phyloP scores from a whole-genome alignment of 1,139 yeast genomes.

The Meyerozyma carpophila region DNA sequence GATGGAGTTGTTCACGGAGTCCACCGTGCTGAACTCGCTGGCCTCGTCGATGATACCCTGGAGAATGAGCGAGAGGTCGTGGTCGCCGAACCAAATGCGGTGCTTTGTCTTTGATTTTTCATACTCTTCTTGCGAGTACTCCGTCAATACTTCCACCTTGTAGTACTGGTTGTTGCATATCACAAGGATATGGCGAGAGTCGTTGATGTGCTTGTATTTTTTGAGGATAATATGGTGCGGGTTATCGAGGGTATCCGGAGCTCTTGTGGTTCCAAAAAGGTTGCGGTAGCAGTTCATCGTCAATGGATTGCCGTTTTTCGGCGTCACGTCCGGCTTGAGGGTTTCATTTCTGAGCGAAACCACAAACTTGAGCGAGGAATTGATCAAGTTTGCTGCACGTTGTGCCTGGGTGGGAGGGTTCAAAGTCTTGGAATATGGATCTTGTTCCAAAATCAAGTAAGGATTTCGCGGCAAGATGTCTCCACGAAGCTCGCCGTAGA shows the following conservation, averaged over 20 bases:
- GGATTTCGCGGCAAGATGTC: slow-evolving; percentile 75
- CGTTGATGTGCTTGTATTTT: slow-evolving; percentile 20
- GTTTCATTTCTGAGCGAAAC: slow-evolving; percentile 50
- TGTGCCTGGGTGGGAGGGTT: slow-evolving; percentile 62
- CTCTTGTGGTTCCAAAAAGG: slow-evolving; percentile 63
- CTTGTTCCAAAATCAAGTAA: slow-evolving; percentile 65
- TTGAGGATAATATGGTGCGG: slow-evolving; percentile 25
- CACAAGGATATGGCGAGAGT: slow-evolving; percentile 48
- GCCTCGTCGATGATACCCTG: slow-evolving; percentile 46
- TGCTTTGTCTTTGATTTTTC: slow-evolving; percentile 19
- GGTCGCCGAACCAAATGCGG: slow-evolving; percentile 45
- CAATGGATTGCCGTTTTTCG: slow-evolving; percentile 44
- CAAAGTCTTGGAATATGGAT: slow-evolving; percentile 52
- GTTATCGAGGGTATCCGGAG: slow-evolving; percentile 30
- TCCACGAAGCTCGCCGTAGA: slow-evolving; percentile 59
- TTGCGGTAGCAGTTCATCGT: slow-evolving; percentile 65
- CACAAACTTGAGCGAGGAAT: slow-evolving; percentile 61
- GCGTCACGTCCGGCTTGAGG: slow-evolving; percentile 53
- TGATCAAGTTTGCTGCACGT: slow-evolving; percentile 60
- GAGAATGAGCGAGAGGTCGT: slow-evolving; percentile 50
- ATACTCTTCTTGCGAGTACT: slow-evolving; percentile 25
- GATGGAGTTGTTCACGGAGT: slow-evolving; percentile 48
- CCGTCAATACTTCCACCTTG: slow-evolving; percentile 49
- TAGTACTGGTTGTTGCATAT: slow-evolving; percentile 62
- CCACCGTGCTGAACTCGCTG: slow-evolving; percentile 29